These are phyloP conservation scores for Rhododendron vialii DNA, from an alignment of 148 eudicot genomes.

Conservation along the genomic window DNA sequence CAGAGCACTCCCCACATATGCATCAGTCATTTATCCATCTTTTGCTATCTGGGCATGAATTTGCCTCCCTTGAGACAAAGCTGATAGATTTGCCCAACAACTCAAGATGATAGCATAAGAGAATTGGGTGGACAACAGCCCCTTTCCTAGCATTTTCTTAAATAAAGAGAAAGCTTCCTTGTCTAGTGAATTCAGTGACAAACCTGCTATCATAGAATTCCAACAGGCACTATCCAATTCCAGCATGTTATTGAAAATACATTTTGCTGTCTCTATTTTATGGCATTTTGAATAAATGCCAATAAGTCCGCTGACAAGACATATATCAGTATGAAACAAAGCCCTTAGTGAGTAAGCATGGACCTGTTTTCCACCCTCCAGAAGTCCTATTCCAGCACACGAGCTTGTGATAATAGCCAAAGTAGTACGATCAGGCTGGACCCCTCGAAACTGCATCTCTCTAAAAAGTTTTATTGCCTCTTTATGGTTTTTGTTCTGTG, in stretches of 20 bases:
- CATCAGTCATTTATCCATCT: constrained; percentile 44
- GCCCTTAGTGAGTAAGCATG: constrained; percentile 54
- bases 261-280: constrained; percentile 39
- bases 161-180: constrained; percentile 54
- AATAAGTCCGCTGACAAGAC: too few species aligned
- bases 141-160: constrained; percentile 42
- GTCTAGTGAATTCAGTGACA: constrained; percentile 39
- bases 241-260: constrained; percentile 43
- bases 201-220: constrained; percentile 72
- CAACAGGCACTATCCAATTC: constrained; percentile 61
- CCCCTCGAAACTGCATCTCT: constrained; percentile 57
- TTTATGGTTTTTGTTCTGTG: constrained; percentile 41
- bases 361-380: constrained; percentile 57
- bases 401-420: constrained; percentile 61
- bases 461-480: constrained; percentile 58
- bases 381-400: constrained; percentile 49
- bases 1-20: constrained; percentile 63
- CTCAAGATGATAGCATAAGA: constrained; percentile 56
- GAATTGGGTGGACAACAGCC: constrained; percentile 50
- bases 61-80: constrained; percentile 56
- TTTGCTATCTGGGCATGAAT: constrained; percentile 54
- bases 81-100: constrained; percentile 53
- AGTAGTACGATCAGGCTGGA: constrained; percentile 59
- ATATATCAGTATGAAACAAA: not conserved
- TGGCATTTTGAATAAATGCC: constrained; percentile 45